These are phyloP conservation scores for Pseudofabraea citricarpa DNA, from an alignment of 2,329 filamentous ascomycete genomes.

Conservation along the genomic window DNA sequence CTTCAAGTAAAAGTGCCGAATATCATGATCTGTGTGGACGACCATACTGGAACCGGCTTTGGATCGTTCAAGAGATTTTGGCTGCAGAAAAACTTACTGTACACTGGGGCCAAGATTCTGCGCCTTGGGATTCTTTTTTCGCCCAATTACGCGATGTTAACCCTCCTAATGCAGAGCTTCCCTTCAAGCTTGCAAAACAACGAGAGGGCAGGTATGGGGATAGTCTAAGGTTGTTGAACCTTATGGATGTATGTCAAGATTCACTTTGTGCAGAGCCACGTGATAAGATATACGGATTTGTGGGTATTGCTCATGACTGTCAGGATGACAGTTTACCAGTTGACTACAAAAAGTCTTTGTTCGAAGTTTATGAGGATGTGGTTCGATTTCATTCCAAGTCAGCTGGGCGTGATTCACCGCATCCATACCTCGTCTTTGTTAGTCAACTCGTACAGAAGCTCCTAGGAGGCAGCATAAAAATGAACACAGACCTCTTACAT, in stretches of 20 bases:
- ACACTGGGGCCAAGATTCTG: not conserved
- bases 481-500: not conserved
- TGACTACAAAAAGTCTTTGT: not conserved
- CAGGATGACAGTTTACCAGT: not conserved
- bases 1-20: not conserved
- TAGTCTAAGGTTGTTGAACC: not conserved
- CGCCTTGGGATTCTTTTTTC: not conserved
- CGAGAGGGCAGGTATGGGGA: not conserved
- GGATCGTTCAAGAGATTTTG: constrained; percentile 3
- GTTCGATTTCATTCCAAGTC: not conserved
- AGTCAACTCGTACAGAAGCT: not conserved
- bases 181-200: not conserved
- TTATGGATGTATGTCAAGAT: not conserved
- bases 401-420: not conserved
- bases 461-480: not conserved
- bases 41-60: constrained; percentile 2
- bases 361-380: not conserved
- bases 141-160: not conserved
- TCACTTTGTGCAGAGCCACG: not conserved
- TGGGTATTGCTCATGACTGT: not conserved
- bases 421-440: not conserved
- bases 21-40: not conserved
- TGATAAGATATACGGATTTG: not conserved
- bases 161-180: not conserved
- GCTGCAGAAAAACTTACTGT: not conserved